Evolutionary conservation across 2,329 filamentous ascomycete genomes (phyloP).

Genomic region (Fusarium sublunatum): DNA sequence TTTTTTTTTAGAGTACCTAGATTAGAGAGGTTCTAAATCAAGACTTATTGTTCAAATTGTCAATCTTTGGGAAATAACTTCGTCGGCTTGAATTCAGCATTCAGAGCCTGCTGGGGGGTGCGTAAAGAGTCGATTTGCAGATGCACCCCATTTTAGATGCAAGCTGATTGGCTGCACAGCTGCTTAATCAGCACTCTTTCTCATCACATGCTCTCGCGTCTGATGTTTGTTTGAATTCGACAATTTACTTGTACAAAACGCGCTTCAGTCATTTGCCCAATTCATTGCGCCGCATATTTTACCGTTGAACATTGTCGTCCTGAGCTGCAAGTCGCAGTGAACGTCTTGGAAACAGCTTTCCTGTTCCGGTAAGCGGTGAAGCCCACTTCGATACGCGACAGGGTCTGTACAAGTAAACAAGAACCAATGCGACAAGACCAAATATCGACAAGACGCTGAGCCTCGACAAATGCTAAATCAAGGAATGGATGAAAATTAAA

Average conservation of each 20-base stretch:
- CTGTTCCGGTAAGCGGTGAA: conserved; percentile 41
- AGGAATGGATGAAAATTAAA: conserved; percentile 26
- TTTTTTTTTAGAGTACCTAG: too few species aligned
- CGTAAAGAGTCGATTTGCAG: not conserved
- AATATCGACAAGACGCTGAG: conserved; percentile 9
- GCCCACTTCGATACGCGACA: conserved; percentile 44
- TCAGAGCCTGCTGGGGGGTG: not conserved
- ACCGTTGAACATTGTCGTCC: not conserved
- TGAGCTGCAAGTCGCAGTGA: not conserved
- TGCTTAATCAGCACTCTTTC: conserved; percentile 12
- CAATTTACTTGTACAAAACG: not conserved
- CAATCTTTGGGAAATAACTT: too few species aligned
- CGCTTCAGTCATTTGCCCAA: not conserved
- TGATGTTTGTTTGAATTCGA: not conserved
- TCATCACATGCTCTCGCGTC: conserved; percentile 36
- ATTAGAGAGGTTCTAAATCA: too few species aligned
- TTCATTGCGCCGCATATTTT: not conserved
- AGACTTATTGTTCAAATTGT: too few species aligned
- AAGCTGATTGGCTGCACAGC: not conserved
- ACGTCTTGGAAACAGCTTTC: conserved; percentile 5
- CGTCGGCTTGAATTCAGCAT: too few species aligned
- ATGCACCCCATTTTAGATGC: conserved; percentile 1
- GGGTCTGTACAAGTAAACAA: conserved; percentile 43
- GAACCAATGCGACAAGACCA: conserved; percentile 38
- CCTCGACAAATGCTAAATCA: conserved; percentile 1